Evolutionary conservation across 768 basidiomycete genomes (phyloP).

Genomic region (Auriculariales sp.): DNA sequence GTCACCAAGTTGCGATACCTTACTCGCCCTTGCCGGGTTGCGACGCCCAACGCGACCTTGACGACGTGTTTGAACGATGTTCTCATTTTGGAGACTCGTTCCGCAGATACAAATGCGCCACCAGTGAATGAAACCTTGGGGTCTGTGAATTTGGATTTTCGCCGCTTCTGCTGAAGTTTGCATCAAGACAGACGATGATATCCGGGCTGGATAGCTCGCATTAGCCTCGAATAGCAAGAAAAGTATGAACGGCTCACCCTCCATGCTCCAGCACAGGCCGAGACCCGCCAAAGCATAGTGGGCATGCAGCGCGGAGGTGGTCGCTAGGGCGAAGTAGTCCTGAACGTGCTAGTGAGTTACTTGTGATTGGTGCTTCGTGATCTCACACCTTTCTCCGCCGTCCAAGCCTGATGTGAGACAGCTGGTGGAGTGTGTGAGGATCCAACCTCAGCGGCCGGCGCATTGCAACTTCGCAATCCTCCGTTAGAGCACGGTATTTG

Average conservation of each 20-base stretch:
- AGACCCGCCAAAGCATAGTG: conserved; percentile 1
- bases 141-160: neutral
- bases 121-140: neutral
- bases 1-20: neutral
- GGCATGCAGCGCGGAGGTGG: neutral
- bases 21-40: too few relatives aligned
- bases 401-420: neutral
- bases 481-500: neutral
- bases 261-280: neutral
- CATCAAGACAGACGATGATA: conserved; percentile 2
- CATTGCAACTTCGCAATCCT: neutral
- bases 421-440: neutral
- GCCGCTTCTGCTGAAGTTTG: conserved; percentile 1
- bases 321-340: neutral
- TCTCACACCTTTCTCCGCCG: neutral
- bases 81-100: neutral
- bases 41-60: too few relatives aligned
- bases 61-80: neutral
- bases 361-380: neutral
- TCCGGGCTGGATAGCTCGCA: neutral
- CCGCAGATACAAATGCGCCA: neutral
- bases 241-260: neutral
- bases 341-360: neutral
- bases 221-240: neutral
- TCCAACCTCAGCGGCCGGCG: neutral